A percentile compares a stretch with the other conserved stretches of the same genome.
Conservation (phyloP, 495 filamentous ascomycete genomes). For the Cryomyces antarcticus region DNA sequence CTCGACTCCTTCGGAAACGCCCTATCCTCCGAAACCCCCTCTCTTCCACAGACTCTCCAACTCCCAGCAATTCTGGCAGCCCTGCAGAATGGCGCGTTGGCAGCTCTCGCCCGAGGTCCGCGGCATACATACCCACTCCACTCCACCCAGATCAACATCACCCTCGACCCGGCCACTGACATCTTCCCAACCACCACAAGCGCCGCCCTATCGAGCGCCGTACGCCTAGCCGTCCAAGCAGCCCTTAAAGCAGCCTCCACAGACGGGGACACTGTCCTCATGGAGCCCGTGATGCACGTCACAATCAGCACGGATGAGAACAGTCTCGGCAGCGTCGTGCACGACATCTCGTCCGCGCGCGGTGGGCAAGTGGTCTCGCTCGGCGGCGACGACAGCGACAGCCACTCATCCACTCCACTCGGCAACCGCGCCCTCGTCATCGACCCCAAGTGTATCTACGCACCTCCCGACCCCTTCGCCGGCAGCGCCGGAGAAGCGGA, state of each 20-base stretch:
- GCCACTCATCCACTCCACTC: conserved; percentile 2
- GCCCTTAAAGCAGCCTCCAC: conserved; percentile 38
- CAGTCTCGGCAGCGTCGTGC: conserved; percentile 65
- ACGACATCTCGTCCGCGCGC: conserved; percentile 63
- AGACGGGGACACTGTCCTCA: conserved; percentile 34
- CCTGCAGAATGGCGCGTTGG: conserved; percentile 57
- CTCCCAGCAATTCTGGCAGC: conserved; percentile 37
- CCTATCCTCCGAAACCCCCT: conserved; percentile 2
- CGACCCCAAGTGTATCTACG: conserved; percentile 53
- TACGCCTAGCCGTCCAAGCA: conserved; percentile 45
- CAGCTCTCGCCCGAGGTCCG: conserved; percentile 71
- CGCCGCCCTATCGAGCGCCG: conserved; percentile 59
- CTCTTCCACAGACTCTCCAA: conserved; percentile 37
- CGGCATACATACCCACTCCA: conserved; percentile 57
- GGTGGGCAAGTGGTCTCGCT: conserved; percentile 76
- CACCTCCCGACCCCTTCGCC: conserved; percentile 69
- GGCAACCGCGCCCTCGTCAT: conserved; percentile 23
- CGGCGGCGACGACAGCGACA: conserved; percentile 33
- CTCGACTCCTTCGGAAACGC: conserved; percentile 8
- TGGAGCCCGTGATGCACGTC: conserved; percentile 86
- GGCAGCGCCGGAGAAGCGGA: conserved; percentile 8
- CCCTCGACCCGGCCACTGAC: conserved; percentile 42
- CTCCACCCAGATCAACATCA: conserved; percentile 43
- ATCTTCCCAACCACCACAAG: conserved; percentile 46
- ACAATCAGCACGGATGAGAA: conserved; percentile 67